Evolutionary conservation across 768 basidiomycete species (phyloP).

Genomic region (Termitomyces sp.): DNA sequence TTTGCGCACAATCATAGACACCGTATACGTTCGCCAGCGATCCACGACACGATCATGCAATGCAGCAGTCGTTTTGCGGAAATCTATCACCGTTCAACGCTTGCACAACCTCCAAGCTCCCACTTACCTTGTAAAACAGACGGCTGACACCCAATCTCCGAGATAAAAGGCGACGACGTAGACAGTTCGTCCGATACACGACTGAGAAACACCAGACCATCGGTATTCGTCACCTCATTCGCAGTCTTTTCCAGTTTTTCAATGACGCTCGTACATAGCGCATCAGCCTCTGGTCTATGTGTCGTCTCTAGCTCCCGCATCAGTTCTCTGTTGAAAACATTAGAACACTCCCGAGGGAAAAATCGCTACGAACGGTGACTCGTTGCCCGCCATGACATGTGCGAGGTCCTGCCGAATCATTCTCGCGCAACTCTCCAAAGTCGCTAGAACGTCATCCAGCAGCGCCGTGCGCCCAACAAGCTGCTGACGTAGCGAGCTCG

Average conservation of each 20-base stretch:
- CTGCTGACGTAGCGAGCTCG: constrained; percentile 52
- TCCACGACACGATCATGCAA: constrained; percentile 43
- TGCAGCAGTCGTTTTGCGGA: constrained; percentile 33
- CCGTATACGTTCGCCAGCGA: constrained; percentile 47
- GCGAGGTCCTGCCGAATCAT: constrained; percentile 56
- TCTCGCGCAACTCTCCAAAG: constrained; percentile 55
- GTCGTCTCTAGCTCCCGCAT: constrained; percentile 33
- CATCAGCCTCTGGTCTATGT: constrained; percentile 48
- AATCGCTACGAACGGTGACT: constrained; percentile 33
- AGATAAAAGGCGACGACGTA: constrained; percentile 36
- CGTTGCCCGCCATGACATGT: constrained; percentile 34
- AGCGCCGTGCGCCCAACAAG: constrained; percentile 59
- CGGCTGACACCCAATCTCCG: constrained; percentile 36
- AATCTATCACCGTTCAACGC: constrained; percentile 31
- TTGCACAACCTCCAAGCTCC: background rate
- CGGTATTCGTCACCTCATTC: constrained; percentile 22
- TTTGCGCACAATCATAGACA: constrained; percentile 27
- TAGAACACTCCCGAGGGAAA: background rate
- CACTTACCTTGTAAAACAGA: constrained; percentile 20
- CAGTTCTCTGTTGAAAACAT: constrained; percentile 30
- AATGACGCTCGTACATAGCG: constrained; percentile 36
- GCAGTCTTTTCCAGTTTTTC: constrained; percentile 33
- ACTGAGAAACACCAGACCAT: constrained; percentile 40
- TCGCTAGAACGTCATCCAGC: constrained; percentile 50
- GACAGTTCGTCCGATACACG: constrained; percentile 45